Evolutionary conservation across 495 filamentous ascomycete species (phyloP).

Genomic region (Neurospora tetrasperma): DNA sequence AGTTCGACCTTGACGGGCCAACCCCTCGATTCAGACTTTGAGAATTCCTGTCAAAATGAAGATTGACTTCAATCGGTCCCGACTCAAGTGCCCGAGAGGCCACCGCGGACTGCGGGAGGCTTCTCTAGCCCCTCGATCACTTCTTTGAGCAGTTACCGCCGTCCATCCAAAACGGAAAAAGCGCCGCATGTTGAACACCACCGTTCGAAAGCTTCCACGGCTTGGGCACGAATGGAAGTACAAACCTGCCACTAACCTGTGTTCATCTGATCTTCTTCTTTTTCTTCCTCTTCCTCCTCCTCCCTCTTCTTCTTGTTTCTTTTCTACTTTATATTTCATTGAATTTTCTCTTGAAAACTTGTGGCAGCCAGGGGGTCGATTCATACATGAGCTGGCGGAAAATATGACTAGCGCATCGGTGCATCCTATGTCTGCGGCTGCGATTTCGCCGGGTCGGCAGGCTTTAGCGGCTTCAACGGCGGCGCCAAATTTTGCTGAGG

Average conservation of each 20-base stretch:
- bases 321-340: too few species aligned
- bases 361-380: neutral
- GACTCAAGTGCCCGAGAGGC: neutral
- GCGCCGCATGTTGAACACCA: neutral
- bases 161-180: neutral
- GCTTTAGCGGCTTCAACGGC: slow-evolving; percentile 37
- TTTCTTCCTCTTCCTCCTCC: too few species aligned
- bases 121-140: neutral
- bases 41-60: neutral
- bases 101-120: neutral
- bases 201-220: neutral
- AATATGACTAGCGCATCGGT: neutral
- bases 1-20: neutral
- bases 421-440: neutral
- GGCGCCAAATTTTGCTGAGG: slow-evolving; percentile 38
- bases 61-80: neutral
- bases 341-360: too few species aligned
- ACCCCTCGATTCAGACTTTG: neutral
- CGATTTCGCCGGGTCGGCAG: slow-evolving; percentile 12
- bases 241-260: neutral
- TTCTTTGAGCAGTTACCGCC: neutral
- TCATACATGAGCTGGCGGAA: neutral
- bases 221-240: neutral
- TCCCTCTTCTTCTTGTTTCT: too few species aligned
- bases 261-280: neutral